Evolutionary conservation across 2,329 filamentous ascomycete genomes (phyloP).

Genomic region (Penicillium sp.): DNA sequence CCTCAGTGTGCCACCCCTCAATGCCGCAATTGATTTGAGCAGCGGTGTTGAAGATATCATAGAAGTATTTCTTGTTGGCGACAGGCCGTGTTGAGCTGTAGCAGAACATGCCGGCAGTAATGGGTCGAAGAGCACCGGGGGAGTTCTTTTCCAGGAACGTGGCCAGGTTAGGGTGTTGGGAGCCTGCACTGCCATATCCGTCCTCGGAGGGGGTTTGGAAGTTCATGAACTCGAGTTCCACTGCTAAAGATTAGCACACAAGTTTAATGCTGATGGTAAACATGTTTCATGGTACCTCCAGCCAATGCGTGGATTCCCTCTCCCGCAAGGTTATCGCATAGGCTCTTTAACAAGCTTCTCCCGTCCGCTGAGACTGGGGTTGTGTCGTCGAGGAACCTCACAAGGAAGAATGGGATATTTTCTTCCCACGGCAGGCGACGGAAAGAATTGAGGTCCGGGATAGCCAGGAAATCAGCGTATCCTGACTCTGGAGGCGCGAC

Average conservation of each 20-base stretch:
- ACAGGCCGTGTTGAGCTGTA: conserved; percentile 83
- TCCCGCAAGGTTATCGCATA: conserved; percentile 65
- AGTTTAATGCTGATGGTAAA: not conserved
- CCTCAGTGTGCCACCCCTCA: conserved; percentile 93
- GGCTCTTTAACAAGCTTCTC: conserved; percentile 68
- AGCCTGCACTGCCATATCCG: conserved; percentile 64
- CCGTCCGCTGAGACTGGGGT: conserved; percentile 74
- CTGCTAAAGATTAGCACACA: conserved; percentile 46
- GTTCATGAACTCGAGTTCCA: conserved; percentile 78
- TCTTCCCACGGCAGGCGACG: conserved; percentile 87
- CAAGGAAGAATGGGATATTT: conserved; percentile 78
- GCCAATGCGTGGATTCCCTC: conserved; percentile 79
- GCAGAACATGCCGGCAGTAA: conserved; percentile 92
- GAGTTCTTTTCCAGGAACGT: conserved; percentile 72
- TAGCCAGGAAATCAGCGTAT: conserved; percentile 79
- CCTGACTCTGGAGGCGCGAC: conserved; percentile 84
- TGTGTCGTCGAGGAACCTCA: conserved; percentile 77
- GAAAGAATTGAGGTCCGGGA: conserved; percentile 74
- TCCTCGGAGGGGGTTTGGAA: conserved; percentile 32
- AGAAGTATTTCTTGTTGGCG: conserved; percentile 88
- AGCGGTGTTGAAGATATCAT: conserved; percentile 79
- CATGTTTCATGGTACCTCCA: conserved; percentile 63
- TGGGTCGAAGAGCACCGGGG: conserved; percentile 68
- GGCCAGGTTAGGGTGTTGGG: conserved; percentile 73
- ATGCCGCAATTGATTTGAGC: conserved; percentile 74